These are phyloP conservation scores for Lachnellula cervina DNA, from an alignment of 2,329 filamentous ascomycete species.

Conservation along the genomic window DNA sequence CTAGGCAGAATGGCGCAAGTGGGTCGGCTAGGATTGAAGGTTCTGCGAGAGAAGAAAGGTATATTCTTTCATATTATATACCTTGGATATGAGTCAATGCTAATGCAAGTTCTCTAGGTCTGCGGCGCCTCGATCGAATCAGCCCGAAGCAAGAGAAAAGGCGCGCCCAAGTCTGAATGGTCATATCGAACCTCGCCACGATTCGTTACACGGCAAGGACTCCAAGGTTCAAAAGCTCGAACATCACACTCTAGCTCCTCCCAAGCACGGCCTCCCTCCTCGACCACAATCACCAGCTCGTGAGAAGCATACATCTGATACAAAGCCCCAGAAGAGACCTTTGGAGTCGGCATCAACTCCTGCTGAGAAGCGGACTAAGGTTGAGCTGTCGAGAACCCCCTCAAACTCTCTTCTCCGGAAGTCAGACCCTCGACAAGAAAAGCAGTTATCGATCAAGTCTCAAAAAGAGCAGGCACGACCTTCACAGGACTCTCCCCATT, in stretches of 20 bases:
- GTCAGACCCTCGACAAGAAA: slow-evolving; percentile 12
- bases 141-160: slow-evolving; percentile 10
- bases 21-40: neutral
- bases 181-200: slow-evolving; percentile 7
- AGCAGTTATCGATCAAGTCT: slow-evolving; percentile 15
- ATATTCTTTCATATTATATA: neutral
- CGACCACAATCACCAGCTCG: slow-evolving; percentile 24
- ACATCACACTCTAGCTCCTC: slow-evolving; percentile 3
- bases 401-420: slow-evolving; percentile 14
- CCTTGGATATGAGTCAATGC: neutral
- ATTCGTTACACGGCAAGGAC: slow-evolving; percentile 8
- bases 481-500: slow-evolving; percentile 9
- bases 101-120: slow-evolving; percentile 14
- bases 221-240: slow-evolving; percentile 5
- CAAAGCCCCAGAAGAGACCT: slow-evolving; percentile 24
- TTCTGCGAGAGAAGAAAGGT: slow-evolving; percentile 9
- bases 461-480: slow-evolving; percentile 11
- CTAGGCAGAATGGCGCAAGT: slow-evolving; percentile 19
- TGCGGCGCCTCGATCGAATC: slow-evolving; percentile 5
- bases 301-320: slow-evolving; percentile 9
- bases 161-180: slow-evolving; percentile 15
- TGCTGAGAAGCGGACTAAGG: slow-evolving; percentile 28
- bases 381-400: slow-evolving; percentile 15
- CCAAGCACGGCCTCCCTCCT: slow-evolving; percentile 26
- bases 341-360: slow-evolving; percentile 21